Evolutionary conservation across 306 rosid genomes (phyloP).

Genomic region (Pachyrhizus erosus): DNA sequence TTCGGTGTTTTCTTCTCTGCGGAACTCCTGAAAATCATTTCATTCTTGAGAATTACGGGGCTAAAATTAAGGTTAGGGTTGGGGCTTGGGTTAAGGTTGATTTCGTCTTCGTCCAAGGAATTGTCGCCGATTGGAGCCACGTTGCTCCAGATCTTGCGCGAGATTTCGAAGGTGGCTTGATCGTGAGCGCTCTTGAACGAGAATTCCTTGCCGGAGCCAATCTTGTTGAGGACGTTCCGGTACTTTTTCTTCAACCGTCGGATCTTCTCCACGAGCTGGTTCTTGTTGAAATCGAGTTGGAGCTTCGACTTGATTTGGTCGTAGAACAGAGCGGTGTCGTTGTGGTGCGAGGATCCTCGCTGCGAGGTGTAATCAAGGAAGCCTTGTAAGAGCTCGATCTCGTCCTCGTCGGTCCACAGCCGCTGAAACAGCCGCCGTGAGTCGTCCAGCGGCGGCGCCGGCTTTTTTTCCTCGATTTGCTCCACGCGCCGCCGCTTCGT

Average conservation of each 20-base stretch:
- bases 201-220: conserved; percentile 58
- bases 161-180: conserved; percentile 71
- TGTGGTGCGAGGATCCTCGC: conserved; percentile 51
- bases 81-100: conserved; percentile 52
- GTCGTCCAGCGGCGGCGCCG: conserved; percentile 53
- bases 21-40: conserved; percentile 45
- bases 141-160: conserved; percentile 73
- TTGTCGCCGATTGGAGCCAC: conserved; percentile 52
- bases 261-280: conserved; percentile 74
- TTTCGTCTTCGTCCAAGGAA: conserved; percentile 71
- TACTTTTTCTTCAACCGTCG: conserved; percentile 81
- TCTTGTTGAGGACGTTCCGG: conserved; percentile 52
- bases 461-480: conserved; percentile 55
- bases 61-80: conserved; percentile 43
- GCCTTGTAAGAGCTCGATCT: conserved; percentile 73
- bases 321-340: conserved; percentile 58
- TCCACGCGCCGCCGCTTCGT: conserved; percentile 59
- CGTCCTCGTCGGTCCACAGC: conserved; percentile 81
- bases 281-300: conserved; percentile 67
- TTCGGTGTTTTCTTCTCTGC: conserved; percentile 60
- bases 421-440: conserved; percentile 63
- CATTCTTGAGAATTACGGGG: conserved; percentile 40
- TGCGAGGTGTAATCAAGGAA: conserved; percentile 65
- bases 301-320: conserved; percentile 64
- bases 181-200: conserved; percentile 72